Conservation (phyloP, 2,329 filamentous ascomycete species). For the Diatrype stigma region DNA sequence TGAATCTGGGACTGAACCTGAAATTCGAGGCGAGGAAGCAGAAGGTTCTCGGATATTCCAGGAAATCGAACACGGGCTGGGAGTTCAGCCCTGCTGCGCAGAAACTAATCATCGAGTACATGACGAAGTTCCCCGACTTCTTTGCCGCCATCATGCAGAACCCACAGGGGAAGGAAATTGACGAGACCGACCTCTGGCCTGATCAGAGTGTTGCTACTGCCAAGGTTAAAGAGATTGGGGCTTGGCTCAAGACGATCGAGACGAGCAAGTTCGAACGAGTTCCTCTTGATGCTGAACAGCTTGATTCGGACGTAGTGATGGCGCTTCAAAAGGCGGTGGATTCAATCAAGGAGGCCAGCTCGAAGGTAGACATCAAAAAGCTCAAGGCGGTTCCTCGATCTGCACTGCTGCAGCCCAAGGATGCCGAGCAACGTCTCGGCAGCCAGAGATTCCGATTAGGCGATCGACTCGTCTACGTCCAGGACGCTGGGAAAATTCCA, state of each 20-base stretch:
- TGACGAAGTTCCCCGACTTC: constrained; percentile 92
- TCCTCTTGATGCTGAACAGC: constrained; percentile 92
- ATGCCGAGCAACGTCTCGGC: constrained; percentile 88
- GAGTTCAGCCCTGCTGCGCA: constrained; percentile 89
- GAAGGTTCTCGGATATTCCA: constrained; percentile 93
- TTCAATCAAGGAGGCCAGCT: constrained; percentile 45
- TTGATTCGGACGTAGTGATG: constrained; percentile 86
- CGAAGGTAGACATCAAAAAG: constrained; percentile 59
- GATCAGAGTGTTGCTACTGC: constrained; percentile 64
- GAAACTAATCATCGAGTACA: constrained; percentile 78
- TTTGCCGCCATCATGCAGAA: constrained; percentile 84
- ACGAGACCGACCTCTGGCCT: constrained; percentile 82
- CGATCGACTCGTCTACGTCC: constrained; percentile 88
- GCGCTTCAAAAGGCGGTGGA: constrained; percentile 76
- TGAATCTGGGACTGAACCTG: constrained; percentile 90
- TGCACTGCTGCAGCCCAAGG: constrained; percentile 85
- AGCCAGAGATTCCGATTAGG: constrained; percentile 81
- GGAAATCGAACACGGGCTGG: constrained; percentile 83
- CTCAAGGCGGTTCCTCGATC: constrained; percentile 79
- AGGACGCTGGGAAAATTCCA: constrained; percentile 89
- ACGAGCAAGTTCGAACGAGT: constrained; percentile 91
- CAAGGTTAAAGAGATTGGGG: constrained; percentile 88
- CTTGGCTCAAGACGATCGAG: constrained; percentile 89
- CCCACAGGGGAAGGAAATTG: constrained; percentile 78
- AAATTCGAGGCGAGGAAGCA: constrained; percentile 96